phyloP scores from a whole-genome alignment of 306 rosid genomes.

The Fagus sylvatica region DNA sequence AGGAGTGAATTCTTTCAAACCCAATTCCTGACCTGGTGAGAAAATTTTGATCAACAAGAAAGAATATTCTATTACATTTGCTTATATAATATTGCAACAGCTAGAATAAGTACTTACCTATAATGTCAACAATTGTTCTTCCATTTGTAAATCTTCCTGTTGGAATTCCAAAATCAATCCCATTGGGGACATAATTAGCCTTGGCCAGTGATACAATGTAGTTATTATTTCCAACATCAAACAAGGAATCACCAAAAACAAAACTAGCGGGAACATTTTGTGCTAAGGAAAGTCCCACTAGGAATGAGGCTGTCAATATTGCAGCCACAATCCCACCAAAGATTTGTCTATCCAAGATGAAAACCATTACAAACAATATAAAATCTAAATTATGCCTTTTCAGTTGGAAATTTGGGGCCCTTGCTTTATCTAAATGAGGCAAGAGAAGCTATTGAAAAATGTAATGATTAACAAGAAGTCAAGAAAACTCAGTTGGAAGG shows the following conservation, averaged over 20 bases:
- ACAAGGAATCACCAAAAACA: conserved; percentile 76
- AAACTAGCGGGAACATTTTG: conserved; percentile 49
- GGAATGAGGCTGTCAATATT: conserved; percentile 11
- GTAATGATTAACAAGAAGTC: neutral
- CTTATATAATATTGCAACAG: too few species aligned
- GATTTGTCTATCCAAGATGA: conserved; percentile 21
- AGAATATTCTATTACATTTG: neutral
- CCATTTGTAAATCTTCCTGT: conserved; percentile 76
- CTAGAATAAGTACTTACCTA: conserved; percentile 37
- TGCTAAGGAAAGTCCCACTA: conserved; percentile 37
- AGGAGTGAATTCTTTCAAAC: conserved; percentile 42
- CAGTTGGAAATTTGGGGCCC: neutral
- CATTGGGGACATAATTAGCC: conserved; percentile 59
- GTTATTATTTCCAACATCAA: conserved; percentile 74
- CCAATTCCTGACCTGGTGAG: conserved; percentile 53
- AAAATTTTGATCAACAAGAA: neutral
- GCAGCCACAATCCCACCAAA: conserved; percentile 17
- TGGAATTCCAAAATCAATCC: conserved; percentile 71
- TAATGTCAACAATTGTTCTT: conserved; percentile 60
- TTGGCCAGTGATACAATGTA: conserved; percentile 50
- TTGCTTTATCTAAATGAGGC: neutral
- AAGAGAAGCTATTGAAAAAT: neutral
- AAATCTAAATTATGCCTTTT: neutral
- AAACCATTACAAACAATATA: conserved; percentile 30
- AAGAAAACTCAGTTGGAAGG: neutral